Base-by-base conservation (phyloP, 495 filamentous ascomycete genomes). In the Saxophila tyrrhenica region DNA sequence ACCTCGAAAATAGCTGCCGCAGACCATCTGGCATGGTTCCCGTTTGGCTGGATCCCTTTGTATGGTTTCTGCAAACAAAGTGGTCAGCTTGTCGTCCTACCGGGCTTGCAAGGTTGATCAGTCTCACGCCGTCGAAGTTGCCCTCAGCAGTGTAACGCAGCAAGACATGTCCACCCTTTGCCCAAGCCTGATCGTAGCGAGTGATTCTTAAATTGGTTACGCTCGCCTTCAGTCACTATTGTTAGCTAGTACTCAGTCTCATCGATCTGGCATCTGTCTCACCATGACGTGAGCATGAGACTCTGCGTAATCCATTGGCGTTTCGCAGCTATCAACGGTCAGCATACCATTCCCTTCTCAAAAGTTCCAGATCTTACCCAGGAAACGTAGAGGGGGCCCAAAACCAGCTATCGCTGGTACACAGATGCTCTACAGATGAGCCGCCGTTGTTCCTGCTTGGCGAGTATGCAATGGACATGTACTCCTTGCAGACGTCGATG, bases 1-100 rank as follows among this genome's bases (percentile, higher is more conserved):
- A 67, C 62, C 52, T 69, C 66, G 52, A 69, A 68, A 15, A 69
- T 69, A 15, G 64, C 67, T 32, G 66, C 58, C 17, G 67, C 67
- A 15, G 51, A 53, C 67, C 67, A 69, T 3, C 56, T 56, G 22
- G 67, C 67, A 45, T 67, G 61, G 19, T 59, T 62, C 2, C 64
- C 64, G 39, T 58, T 68, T 8, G 66, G 48, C 46, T 65, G 49
- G 42, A 68, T 68, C 9, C 64, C 66, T 39, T 60, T 61, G 35
- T 69, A 65, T 10, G 61, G 56, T 25, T 68, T 43, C 5, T 35
- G 29, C 29, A 13, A 13, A 7, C 29, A 35, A 5, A 35, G n/a
- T n/a, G n/a, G n/a, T n/a, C n/a, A n/a, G n/a, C n/a, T n/a, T n/a
- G n/a, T n/a, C n/a, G n/a, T n/a, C n/a, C n/a, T n/a, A n/a, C n/a